Evolutionary conservation across 352 stramenopile species (phyloP), one percentile per base, ranked within the genome.

Genomic region (Globisporangium ultimum): DNA sequence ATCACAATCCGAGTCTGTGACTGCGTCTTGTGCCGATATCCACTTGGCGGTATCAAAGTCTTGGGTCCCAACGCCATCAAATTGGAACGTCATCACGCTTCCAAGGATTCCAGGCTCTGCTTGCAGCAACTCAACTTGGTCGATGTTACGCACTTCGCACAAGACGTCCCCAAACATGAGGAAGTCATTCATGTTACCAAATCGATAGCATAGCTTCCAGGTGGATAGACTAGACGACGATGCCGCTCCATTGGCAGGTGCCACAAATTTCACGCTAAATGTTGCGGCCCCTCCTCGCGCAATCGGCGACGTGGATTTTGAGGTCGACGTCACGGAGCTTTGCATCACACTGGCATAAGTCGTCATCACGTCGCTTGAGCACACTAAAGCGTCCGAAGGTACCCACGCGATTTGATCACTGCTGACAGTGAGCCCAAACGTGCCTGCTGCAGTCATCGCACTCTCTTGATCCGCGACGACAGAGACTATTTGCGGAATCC

Each of bases 191-290:
- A 75, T 79, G 53, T 71, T 85, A 8, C 76, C 80, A 41, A 90
- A 90, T 11, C 70, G 73, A 58, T 88, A 90, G 55, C 80, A 90
- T 17, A 90, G 59, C 48, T 90, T 90, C 80, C 80, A 90, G 0
- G 70, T 77, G 10, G 74, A 74, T 13, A 85, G 63, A 1, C 58
- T 71, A 4, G 52, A 48, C 1, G 14, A 57, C 40, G 0, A 58
- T 63, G 3, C 60, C 53, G 2, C 68, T 4, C 48, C 59, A 3
- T 53, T 67, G 4, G 18, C 36, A 13, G 68, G 64, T 0, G 77
- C 66, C 0, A 80, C 64, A 52, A 84, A 88, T 6, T 66, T 72
- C 3, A 80, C 64, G 7, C 50, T 65, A 28, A 88, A 68, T 1
- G 48, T 55, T 3, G 72, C 72, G 0, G 55, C 57, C 1, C 80